Base-by-base conservation (phyloP, 768 basidiomycete species). In the Panellus pusillus region DNA sequence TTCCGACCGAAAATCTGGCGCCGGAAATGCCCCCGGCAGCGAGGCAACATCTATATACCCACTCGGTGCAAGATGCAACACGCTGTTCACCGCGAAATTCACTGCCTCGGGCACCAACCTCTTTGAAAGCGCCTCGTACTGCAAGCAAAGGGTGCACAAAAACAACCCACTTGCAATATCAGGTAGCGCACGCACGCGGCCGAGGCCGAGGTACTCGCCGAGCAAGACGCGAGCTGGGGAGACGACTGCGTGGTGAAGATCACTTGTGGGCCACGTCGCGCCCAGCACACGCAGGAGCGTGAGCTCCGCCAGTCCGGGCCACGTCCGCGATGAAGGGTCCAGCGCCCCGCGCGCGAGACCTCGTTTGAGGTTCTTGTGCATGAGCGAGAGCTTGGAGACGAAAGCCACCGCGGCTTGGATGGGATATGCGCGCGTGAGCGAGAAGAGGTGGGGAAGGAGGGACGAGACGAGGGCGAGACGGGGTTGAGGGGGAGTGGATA, bases 361-460 rank as follows among this genome's bases (percentile, higher is more conserved):
- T 9, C 85, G 85, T 46, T 82, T 83, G 49, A 98, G 81, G 67
- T 98, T 97, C 75, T 93, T 94, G 69, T 98, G 86, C 93, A 98
- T 97, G 6, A 97, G 71, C 9, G 77, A 72, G 40, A 98, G 78
- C 70, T 98, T 98, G 27, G 80, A 74, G 55, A 89, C 82, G 69
- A 95, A 92, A 64, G 83, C 79, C 47, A 83, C 79, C 0, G 95
- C 94, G 8, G 86, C 77, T 42, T 86, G 80, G 50, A 90, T 80
- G 1, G 95, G 92, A 69, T 95, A 95, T 9, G 87, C 74, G 58
- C 83, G 84, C 15, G 87, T 82, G 52, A 98, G 82, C 18, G 88
- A 78, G 62, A 80, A 81, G 41, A 98, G 72, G 54, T 96, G 95
- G 3, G 89, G 87, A 19, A 89, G 70, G 37, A 98, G 78, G 18